Evolutionary conservation across 2,329 filamentous ascomycete genomes (phyloP), one percentile per base, ranked within the genome.

Genomic region (Colletotrichum gloeosporioides): DNA sequence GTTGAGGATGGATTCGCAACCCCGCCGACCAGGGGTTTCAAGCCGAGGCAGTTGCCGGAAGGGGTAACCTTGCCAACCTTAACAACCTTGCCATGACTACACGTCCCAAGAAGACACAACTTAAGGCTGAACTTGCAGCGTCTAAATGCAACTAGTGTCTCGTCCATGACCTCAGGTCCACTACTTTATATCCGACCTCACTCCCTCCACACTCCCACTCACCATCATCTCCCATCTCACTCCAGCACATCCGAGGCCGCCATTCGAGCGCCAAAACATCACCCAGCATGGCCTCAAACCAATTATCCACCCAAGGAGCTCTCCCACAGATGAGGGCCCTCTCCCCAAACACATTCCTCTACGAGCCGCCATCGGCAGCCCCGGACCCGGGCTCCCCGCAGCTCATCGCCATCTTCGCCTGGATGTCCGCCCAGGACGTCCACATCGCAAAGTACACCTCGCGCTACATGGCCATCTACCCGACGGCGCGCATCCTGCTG

Each of bases 391-490:
- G 55, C 36, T 79, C 84, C 12, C 89, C 89, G 15, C 86, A 86
- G 69, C 84, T 91, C 44, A 84, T 91, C 72, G 77, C 90, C 29
- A 65, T 91, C 44, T 85, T 87, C 44, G 83, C 86, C 9, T 91
- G 90, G 89, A 89, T 90, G 85, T 87, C 85, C 61, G 89, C 89
- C 12, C 84, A 80, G n/a, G 86, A 89, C 53, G 80, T 81, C 8
- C 88, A 91, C 79, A 87, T 91, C 61, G 85, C 85, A 78, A 91
- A 91, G 78, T 91, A 91, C 80, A 84, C 89, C 32, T 79, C 83
- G 6, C 82, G 83, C 31, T 87, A 90, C 80, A 87, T 87, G 77
- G 73, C 78, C 7, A 79, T 86, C 22, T 90, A 87, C 80, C 88
- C 89, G 2, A 80, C 81, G 7, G 84, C 89, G 6, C 81, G 82